A percentile compares a stretch with the other conserved stretches of the same genome.
phyloP scores from a whole-genome alignment of 2,329 filamentous ascomycete species.

The Alternaria infectoria region DNA sequence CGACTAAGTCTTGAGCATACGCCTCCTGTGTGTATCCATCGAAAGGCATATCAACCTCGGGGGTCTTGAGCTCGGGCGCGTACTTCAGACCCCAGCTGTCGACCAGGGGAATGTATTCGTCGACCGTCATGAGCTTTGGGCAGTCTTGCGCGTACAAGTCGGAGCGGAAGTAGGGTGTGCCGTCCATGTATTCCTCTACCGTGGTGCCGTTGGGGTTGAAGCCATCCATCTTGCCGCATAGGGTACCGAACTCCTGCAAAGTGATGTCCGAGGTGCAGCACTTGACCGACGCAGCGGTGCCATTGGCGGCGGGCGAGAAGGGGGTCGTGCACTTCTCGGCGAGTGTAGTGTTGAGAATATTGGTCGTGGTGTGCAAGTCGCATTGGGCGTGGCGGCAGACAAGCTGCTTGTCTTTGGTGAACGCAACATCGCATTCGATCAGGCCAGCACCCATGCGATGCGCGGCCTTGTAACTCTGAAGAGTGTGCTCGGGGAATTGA shows the following conservation, averaged over 20 bases:
- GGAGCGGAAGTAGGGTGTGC: slow-evolving; percentile 67
- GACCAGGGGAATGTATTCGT: slow-evolving; percentile 67
- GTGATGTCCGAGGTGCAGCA: slow-evolving; percentile 78
- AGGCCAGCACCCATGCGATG: slow-evolving; percentile 45
- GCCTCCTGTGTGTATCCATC: slow-evolving; percentile 68
- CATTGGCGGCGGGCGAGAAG: slow-evolving; percentile 41
- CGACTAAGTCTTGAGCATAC: slow-evolving; percentile 68
- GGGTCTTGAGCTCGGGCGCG: slow-evolving; percentile 63
- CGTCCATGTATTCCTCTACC: slow-evolving; percentile 62
- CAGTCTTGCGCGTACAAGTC: slow-evolving; percentile 68
- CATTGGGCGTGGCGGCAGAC: slow-evolving; percentile 49
- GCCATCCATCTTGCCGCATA: slow-evolving; percentile 69
- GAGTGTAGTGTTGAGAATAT: slow-evolving; percentile 46
- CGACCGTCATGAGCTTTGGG: slow-evolving; percentile 65
- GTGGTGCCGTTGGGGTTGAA: slow-evolving; percentile 69
- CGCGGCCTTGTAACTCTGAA: slow-evolving; percentile 40
- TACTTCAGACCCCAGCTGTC: slow-evolving; percentile 64
- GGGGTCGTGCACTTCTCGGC: slow-evolving; percentile 46
- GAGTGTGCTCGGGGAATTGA: slow-evolving; percentile 46
- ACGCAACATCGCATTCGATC: slow-evolving; percentile 48
- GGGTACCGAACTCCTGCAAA: slow-evolving; percentile 68
- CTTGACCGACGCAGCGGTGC: slow-evolving; percentile 61
- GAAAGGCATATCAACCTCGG: slow-evolving; percentile 73
- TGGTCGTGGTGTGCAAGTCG: slow-evolving; percentile 48
- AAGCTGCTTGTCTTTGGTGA: slow-evolving; percentile 47